Conservation (phyloP, 2,329 filamentous ascomycete genomes). For the Diaporthe citrichinensis region DNA sequence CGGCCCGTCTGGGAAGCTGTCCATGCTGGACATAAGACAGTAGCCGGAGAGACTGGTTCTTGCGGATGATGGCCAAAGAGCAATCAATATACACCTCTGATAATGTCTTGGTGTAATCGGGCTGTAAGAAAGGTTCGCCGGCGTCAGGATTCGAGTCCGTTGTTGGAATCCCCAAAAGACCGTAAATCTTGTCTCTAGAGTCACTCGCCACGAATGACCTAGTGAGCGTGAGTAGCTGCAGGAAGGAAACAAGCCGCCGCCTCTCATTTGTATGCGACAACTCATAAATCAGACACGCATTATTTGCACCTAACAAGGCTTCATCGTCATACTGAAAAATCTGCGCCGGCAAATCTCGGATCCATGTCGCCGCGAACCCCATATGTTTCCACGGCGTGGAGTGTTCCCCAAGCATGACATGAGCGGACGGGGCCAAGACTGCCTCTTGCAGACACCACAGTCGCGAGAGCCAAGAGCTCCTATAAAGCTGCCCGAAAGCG, state of each 20-base stretch:
- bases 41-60: neutral
- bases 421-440: neutral
- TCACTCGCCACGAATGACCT: neutral
- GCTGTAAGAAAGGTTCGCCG: neutral
- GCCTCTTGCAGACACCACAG: conserved; percentile 14
- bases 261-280: neutral
- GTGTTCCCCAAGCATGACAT: neutral
- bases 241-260: neutral
- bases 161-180: neutral
- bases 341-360: neutral
- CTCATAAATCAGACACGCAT: neutral
- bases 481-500: neutral
- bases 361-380: neutral
- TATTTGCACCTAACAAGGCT: neutral
- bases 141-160: neutral
- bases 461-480: neutral
- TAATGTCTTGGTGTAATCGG: neutral
- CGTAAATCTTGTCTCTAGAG: conserved; percentile 1
- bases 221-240: neutral
- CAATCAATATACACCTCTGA: neutral
- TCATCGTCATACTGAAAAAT: no score
- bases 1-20: rapidly evolving
- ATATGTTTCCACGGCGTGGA: neutral
- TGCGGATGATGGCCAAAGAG: neutral
- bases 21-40: conserved; percentile 5